phyloP scores from a whole-genome alignment of 192 early-diverging fungal species.

The Backusella tuberculispora region DNA sequence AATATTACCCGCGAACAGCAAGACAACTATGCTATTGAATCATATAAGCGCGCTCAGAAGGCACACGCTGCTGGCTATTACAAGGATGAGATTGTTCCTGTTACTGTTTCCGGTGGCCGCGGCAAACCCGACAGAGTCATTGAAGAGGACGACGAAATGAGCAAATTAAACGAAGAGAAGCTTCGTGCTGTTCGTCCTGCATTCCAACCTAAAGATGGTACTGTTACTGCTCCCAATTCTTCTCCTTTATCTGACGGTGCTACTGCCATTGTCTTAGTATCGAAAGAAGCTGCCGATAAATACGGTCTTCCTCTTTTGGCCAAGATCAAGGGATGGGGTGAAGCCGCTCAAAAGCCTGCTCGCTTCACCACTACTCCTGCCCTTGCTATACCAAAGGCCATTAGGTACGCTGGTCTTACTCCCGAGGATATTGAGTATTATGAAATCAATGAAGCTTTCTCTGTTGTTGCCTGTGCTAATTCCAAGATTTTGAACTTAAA shows the following conservation, averaged over 20 bases:
- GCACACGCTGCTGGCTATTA: conserved; percentile 65
- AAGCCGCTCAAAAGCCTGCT: conserved; percentile 71
- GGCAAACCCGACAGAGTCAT: conserved; percentile 68
- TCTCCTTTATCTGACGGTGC: conserved; percentile 82
- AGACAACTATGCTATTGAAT: conserved; percentile 74
- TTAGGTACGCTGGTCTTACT: conserved; percentile 61
- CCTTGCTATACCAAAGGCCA: conserved; percentile 73
- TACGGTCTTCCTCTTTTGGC: conserved; percentile 53
- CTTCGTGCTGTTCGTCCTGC: conserved; percentile 85
- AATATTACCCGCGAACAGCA: conserved; percentile 78
- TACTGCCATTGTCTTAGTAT: conserved; percentile 74
- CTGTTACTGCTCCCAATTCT: conserved; percentile 89
- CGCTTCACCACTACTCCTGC: conserved; percentile 75
- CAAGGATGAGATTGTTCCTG: conserved; percentile 70
- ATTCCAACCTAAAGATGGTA: conserved; percentile 82
- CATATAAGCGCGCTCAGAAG: conserved; percentile 78
- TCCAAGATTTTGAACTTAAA: conserved; percentile 74
- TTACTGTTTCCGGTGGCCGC: conserved; percentile 67
- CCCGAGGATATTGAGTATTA: conserved; percentile 70
- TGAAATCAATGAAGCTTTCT: conserved; percentile 86
- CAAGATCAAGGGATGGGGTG: conserved; percentile 68
- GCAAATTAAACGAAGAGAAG: conserved; percentile 83
- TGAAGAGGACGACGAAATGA: conserved; percentile 64
- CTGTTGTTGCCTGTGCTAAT: conserved; percentile 87
- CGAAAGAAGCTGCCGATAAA: conserved; percentile 58